phyloP scores from a whole-genome alignment of 106 monocot species.

The Chionographis japonica region DNA sequence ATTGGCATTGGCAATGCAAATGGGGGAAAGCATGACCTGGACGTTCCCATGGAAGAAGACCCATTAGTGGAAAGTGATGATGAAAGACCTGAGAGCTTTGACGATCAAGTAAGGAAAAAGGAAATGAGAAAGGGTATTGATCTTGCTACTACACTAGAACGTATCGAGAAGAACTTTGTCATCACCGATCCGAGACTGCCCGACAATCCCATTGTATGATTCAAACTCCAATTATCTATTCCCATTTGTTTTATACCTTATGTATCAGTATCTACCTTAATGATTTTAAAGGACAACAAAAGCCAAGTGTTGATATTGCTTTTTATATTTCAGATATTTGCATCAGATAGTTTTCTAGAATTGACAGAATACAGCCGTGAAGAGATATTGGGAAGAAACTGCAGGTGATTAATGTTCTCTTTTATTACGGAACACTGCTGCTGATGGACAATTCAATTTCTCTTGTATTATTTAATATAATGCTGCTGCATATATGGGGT shows the following conservation, averaged over 20 bases:
- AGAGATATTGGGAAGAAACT: slow-evolving; percentile 96
- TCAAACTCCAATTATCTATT: neutral
- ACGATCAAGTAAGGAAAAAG: slow-evolving; percentile 71
- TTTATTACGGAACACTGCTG: neutral
- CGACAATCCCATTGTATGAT: slow-evolving; percentile 97
- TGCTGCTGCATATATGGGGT: too few species aligned
- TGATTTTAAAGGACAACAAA: neutral
- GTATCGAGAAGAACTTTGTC: slow-evolving; percentile 99
- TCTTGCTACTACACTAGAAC: slow-evolving; percentile 93
- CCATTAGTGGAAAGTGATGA: slow-evolving; percentile 63
- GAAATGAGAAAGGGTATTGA: slow-evolving; percentile 99
- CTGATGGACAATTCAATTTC: too few species aligned
- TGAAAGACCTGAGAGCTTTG: slow-evolving; percentile 85
- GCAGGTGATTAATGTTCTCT: slow-evolving; percentile 49
- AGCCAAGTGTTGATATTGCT: slow-evolving; percentile 1
- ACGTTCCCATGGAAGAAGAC: slow-evolving; percentile 39
- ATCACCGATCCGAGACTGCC: slow-evolving; percentile 96
- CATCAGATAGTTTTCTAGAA: slow-evolving; percentile 93
- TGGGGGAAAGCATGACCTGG: slow-evolving; percentile 30
- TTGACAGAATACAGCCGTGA: slow-evolving; percentile 93
- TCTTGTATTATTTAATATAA: too few species aligned
- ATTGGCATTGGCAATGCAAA: slow-evolving; percentile 54
- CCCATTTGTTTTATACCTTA: neutral
- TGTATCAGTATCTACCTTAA: neutral
- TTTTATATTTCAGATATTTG: slow-evolving; percentile 73